phyloP scores from a whole-genome alignment of 768 basidiomycete species.

The Hypsizygus marmoreus region DNA sequence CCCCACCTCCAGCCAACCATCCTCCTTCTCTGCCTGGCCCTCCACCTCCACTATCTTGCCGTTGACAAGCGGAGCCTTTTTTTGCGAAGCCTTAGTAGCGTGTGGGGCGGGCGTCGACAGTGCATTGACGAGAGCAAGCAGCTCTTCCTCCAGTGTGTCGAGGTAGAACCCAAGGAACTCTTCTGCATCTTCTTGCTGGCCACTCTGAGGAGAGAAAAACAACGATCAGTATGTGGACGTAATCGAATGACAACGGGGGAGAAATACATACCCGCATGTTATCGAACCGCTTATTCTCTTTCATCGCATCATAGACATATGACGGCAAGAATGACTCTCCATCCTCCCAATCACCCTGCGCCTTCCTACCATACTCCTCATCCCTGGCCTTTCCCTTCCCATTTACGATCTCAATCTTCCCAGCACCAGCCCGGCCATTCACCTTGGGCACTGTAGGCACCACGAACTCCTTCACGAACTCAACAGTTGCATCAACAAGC shows the following conservation, averaged over 20 bases:
- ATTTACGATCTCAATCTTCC: slow-evolving; percentile 19
- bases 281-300: slow-evolving; percentile 91
- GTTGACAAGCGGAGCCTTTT: no score
- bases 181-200: slow-evolving; percentile 97
- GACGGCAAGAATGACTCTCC: slow-evolving; percentile 80
- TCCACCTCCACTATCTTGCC: slow-evolving; percentile 30
- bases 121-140: slow-evolving; percentile 61
- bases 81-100: slow-evolving; percentile 20
- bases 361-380: slow-evolving; percentile 25
- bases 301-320: slow-evolving; percentile 89
- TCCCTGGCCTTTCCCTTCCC: slow-evolving; percentile 40
- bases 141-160: slow-evolving; percentile 92
- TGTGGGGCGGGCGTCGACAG: slow-evolving; percentile 42
- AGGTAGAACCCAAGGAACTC: slow-evolving; percentile 98
- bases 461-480: slow-evolving; percentile 79
- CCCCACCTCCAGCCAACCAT: slow-evolving; percentile 93
- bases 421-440: slow-evolving; percentile 27
- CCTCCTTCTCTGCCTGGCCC: slow-evolving; percentile 38
- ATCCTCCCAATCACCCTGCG: slow-evolving; percentile 50
- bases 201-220: slow-evolving; percentile 50
- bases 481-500: slow-evolving; percentile 66
- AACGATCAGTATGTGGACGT: slow-evolving; percentile 5
- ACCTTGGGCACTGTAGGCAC: slow-evolving; percentile 25
- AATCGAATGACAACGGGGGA: slow-evolving; percentile 11
- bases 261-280: slow-evolving; percentile 74